Evolutionary conservation across 495 filamentous ascomycete species (phyloP).

Genomic region (Hypoxylon crocopeplum): DNA sequence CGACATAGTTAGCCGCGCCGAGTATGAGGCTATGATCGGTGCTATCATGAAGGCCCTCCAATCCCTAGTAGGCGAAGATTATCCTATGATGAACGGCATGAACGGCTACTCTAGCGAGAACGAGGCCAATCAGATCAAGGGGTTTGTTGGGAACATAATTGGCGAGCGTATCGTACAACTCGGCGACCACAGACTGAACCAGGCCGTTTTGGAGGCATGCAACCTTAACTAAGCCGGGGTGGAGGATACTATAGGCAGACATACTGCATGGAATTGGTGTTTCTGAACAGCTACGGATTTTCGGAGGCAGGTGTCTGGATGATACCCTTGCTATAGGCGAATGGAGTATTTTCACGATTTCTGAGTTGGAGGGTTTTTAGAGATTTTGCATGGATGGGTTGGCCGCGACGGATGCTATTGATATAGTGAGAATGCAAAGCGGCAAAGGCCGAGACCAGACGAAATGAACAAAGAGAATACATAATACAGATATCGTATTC

Average conservation of each 20-base stretch:
- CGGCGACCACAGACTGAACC: constrained; percentile 57
- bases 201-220: constrained; percentile 56
- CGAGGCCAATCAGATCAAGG: constrained; percentile 60
- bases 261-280: background rate
- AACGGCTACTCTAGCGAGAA: constrained; percentile 43
- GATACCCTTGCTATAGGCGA: constrained; percentile 12
- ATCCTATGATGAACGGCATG: constrained; percentile 32
- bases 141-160: constrained; percentile 64
- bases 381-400: too few species aligned
- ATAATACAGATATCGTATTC: constrained; percentile 10
- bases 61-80: constrained; percentile 42
- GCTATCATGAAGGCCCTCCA: constrained; percentile 67
- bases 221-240: constrained; percentile 18
- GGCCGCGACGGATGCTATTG: too few species aligned
- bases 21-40: constrained; percentile 68
- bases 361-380: too few species aligned
- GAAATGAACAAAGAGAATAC: constrained; percentile 10
- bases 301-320: constrained; percentile 14
- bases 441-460: too few species aligned
- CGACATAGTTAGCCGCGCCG: constrained; percentile 55
- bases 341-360: too few species aligned
- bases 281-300: background rate
- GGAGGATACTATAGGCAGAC: background rate
- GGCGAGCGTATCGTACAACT: constrained; percentile 63
- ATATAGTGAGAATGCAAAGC: too few species aligned